phyloP scores from a whole-genome alignment of 306 rosid species.

The Comarum palustre region DNA sequence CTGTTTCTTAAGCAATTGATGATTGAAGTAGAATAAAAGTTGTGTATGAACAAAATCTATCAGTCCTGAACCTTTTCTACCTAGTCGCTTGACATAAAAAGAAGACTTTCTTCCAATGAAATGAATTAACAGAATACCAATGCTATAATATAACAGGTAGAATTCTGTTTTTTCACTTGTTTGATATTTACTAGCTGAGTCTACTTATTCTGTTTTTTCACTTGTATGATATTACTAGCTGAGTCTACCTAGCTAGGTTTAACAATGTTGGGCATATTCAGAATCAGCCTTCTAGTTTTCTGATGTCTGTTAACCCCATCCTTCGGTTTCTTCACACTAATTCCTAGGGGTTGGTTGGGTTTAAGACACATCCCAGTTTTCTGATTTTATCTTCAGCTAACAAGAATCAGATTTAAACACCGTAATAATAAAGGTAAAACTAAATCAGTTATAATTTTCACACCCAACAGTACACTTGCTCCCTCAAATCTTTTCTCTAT shows the following conservation, averaged over 20 bases:
- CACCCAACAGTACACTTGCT: neutral
- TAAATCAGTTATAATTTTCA: neutral
- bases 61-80: neutral
- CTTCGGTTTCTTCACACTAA: neutral
- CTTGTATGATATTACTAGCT: too few species aligned
- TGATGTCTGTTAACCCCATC: neutral
- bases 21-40: neutral
- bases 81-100: neutral
- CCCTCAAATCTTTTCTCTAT: neutral
- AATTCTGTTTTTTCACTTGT: neutral
- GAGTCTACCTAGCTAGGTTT: too few species aligned
- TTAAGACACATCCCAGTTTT: neutral
- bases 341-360: neutral
- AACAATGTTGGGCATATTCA: too few species aligned
- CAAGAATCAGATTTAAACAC: neutral
- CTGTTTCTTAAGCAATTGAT: neutral
- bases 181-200: neutral
- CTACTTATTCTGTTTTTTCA: conserved; percentile 1
- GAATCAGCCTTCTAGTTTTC: too few species aligned
- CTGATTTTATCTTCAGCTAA: neutral
- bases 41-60: neutral
- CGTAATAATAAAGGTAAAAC: neutral
- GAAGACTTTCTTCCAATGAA: conserved; percentile 1
- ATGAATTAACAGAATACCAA: neutral
- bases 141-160: neutral